Evolutionary conservation across 164 flowering plant species (phyloP), one percentile per base, ranked within the genome.

Genomic region (Nymphaea thermarum): DNA sequence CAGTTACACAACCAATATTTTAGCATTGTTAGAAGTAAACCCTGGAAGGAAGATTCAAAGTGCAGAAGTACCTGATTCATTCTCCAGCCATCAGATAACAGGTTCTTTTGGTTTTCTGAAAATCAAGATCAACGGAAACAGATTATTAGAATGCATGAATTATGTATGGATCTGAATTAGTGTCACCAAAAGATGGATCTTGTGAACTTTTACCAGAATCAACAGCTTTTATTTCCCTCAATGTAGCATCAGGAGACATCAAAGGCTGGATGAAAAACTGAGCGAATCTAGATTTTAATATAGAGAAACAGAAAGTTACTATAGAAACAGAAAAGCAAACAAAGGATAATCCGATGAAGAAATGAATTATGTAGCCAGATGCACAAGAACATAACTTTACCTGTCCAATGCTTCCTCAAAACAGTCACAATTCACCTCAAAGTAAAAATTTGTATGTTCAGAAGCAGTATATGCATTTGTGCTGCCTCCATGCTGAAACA

Each of bases 171-270:
- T 61, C 4, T 6, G 6, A 61, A 61, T 2, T 61, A 61, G 16
- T n/a, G 11, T 2, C 25, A 61, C 42, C 16, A 3, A n/a, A 2
- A 61, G 42, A n/a, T 8, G 6, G 42, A 61, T 6, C 8, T 17
- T 61, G 25, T 8, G 7, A 68, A 47, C 12, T 64, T 53, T 74
- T 71, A 94, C 97, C 98, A 80, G 98, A 93, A 80, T 93, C 97
- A 70, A 93, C 98, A 15, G 97, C 98, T 80, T 94, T 89, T 64
- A 94, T 91, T 79, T 94, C 98, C 71, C 98, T 84, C 63, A 42
- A 82, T 53, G 98, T 91, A 71, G 97, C 98, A 86, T 94, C 97
- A 70, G 93, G 82, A 68, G 97, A 86, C 98, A 94, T 94, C 80
- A 94, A 73, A 43, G 98, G 98, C 71, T 82, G 91, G 67, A 88